A percentile compares a stretch with the other conserved stretches of the same genome.
phyloP scores from a whole-genome alignment of 176 grass and related monocot species.

The Juncus effusus region DNA sequence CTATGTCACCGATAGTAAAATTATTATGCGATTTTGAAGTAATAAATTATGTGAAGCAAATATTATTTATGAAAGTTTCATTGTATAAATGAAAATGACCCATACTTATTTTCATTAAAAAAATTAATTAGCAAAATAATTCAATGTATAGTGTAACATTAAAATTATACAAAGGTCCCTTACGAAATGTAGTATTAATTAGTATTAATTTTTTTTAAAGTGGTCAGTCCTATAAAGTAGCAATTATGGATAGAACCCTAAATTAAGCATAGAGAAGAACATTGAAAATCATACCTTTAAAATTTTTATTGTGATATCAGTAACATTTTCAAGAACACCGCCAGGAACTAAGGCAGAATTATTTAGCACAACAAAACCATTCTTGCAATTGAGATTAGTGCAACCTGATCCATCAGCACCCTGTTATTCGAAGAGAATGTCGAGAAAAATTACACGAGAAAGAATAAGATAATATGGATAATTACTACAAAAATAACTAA shows the following conservation, averaged over 20 bases:
- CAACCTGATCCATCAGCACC: neutral
- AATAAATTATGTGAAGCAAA: too few relatives aligned
- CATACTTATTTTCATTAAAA: too few relatives aligned
- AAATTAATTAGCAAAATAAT: too few relatives aligned
- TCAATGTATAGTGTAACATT: too few relatives aligned
- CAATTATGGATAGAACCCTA: too few relatives aligned
- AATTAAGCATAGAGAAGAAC: too few relatives aligned
- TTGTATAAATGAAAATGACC: too few relatives aligned
- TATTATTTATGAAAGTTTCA: too few relatives aligned
- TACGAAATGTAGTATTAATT: too few relatives aligned
- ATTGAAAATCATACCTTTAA: constrained; percentile 1
- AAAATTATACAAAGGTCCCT: too few relatives aligned
- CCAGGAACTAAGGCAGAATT: constrained; percentile 5
- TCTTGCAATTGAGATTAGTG: constrained; percentile 3
- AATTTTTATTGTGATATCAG: constrained; percentile 17
- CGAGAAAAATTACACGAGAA: neutral
- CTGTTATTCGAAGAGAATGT: neutral
- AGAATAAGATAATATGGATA: neutral
- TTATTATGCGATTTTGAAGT: neutral
- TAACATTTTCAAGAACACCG: neutral
- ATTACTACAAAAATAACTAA: neutral
- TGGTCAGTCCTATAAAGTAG: too few relatives aligned
- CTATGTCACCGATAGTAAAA: constrained; percentile 1
- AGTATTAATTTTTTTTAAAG: too few relatives aligned
- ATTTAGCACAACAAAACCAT: neutral